These are phyloP conservation scores for Daedaleopsis nitida DNA, from an alignment of 768 basidiomycete genomes.

Conservation along the genomic window DNA sequence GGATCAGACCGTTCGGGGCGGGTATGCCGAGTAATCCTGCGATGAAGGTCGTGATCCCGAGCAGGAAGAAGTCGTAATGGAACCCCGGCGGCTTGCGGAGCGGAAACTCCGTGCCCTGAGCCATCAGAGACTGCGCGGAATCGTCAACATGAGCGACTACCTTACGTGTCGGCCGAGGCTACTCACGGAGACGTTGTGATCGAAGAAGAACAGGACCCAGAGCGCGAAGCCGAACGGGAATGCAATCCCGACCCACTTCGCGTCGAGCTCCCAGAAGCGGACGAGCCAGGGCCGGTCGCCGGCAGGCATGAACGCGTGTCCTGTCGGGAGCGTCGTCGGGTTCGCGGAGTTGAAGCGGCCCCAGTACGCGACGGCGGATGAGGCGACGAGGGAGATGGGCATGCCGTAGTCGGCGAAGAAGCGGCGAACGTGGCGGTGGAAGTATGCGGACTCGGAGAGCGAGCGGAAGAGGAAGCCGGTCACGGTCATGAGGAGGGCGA, in stretches of 20 bases:
- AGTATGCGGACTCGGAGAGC: slow-evolving; percentile 61
- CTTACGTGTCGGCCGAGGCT: background rate
- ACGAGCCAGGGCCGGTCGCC: slow-evolving; percentile 82
- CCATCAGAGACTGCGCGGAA: slow-evolving; percentile 74
- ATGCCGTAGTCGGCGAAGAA: slow-evolving; percentile 89
- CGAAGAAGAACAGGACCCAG: slow-evolving; percentile 94
- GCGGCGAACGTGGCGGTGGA: slow-evolving; percentile 72
- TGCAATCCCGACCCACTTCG: slow-evolving; percentile 87
- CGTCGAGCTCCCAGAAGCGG: slow-evolving; percentile 84
- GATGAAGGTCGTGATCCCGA: slow-evolving; percentile 89
- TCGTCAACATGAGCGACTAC: background rate
- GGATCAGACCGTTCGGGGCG: slow-evolving; percentile 84
- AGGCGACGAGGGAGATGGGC: slow-evolving; percentile 80
- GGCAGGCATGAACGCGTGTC: slow-evolving; percentile 69
- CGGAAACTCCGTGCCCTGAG: slow-evolving; percentile 87
- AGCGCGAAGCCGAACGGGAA: slow-evolving; percentile 87
- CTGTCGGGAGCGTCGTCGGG: slow-evolving; percentile 68
- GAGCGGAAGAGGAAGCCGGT: slow-evolving; percentile 73
- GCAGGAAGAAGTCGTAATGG: slow-evolving; percentile 87
- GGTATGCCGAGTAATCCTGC: slow-evolving; percentile 85
- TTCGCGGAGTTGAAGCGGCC: slow-evolving; percentile 66
- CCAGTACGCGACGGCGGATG: slow-evolving; percentile 85
- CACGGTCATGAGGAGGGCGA: slow-evolving; percentile 78
- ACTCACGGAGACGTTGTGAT: slow-evolving; percentile 89
- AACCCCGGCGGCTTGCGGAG: slow-evolving; percentile 89